Evolutionary conservation across 352 stramenopile species (phyloP).

Genomic region (Phytophthora citricola): DNA sequence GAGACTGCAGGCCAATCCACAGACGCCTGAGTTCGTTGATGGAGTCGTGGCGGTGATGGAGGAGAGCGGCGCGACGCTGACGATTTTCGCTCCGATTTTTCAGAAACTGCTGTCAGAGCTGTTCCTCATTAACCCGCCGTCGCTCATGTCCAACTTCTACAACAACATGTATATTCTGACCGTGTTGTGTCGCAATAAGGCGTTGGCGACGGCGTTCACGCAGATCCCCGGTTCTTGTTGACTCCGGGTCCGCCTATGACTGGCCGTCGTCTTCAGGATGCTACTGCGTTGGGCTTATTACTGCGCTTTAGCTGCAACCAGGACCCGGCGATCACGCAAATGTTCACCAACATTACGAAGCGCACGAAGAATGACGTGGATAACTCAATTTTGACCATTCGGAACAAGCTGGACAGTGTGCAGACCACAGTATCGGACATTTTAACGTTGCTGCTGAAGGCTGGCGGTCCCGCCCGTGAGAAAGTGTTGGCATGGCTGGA

Average conservation of each 20-base stretch:
- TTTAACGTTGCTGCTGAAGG: slow-evolving; percentile 74
- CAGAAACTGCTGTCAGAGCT: slow-evolving; percentile 82
- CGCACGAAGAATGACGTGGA: slow-evolving; percentile 82
- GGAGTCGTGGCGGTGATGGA: slow-evolving; percentile 58
- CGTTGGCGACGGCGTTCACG: slow-evolving; percentile 67
- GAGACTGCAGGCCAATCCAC: slow-evolving; percentile 54
- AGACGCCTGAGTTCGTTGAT: slow-evolving; percentile 70
- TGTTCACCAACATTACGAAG: slow-evolving; percentile 89
- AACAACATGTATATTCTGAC: slow-evolving; percentile 74
- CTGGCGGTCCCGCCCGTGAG: slow-evolving; percentile 58
- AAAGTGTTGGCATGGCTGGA: slow-evolving; percentile 80
- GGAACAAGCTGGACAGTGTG: slow-evolving; percentile 74
- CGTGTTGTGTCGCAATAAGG: slow-evolving; percentile 72
- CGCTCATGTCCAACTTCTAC: slow-evolving; percentile 80
- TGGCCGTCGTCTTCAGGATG: slow-evolving; percentile 76
- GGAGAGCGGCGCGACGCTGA: slow-evolving; percentile 51
- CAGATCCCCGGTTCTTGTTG: slow-evolving; percentile 76
- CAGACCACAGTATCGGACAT: slow-evolving; percentile 68
- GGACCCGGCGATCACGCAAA: slow-evolving; percentile 76
- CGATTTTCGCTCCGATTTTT: slow-evolving; percentile 76
- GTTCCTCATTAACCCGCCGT: slow-evolving; percentile 82
- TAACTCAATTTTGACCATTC: slow-evolving; percentile 69
- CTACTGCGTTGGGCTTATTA: slow-evolving; percentile 77
- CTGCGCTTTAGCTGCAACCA: slow-evolving; percentile 78
- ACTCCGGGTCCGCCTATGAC: slow-evolving; percentile 60